Base-by-base conservation (phyloP, 148 eudicot species). In the Vaccinium corymbosum region DNA sequence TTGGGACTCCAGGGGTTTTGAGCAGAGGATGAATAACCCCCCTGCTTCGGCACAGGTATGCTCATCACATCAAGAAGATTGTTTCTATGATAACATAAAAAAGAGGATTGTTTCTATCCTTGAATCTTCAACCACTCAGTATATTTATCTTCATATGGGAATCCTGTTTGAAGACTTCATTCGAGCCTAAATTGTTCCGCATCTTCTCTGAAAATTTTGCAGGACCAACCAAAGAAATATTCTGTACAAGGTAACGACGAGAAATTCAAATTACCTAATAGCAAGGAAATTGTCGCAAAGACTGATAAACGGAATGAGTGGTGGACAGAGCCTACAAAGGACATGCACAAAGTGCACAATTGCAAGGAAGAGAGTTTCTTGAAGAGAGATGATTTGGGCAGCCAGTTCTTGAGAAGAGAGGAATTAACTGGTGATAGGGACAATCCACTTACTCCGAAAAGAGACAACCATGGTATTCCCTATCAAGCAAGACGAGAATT, bases 1-100 rank as follows among this genome's bases (percentile, higher is more conserved):
- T 82, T 97, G 99, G 99, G 94, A 97, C 84, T 87, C 90, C 78
- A 83, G 72, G 87, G 94, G 93, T 16, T 94, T 94, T 81, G 90
- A 92, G 64, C 86, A 88, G 89, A 93, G 93, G 88, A 92, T 93
- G 95, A 86, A 89, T 84, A 85, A 83, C 81, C 83, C 95, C 81
- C 79, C 92, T 48, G 75, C 83, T 81, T 50, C 83, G 42, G 87
- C 85, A 29, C 92, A 89, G 94, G 98, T 93, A 88, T 75, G 51
- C 15, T 68, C 77, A 5, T 38, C 19, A 7, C 13, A 7, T 38
- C 22, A 35, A 17, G 66, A 59, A 19, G 66, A 16, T 59, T 59
- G 22, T 48, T 27, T 3, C 29, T 42, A 42, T 5, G 46, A 42
- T 42, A 5, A 42, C 5, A 42, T 4, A 5, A 4, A 42, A 42